Percentiles rank a stretch among this genome's conserved stretches.
phyloP scores from a whole-genome alignment of 805 yeast species.

The Ogataea trehalophila region DNA sequence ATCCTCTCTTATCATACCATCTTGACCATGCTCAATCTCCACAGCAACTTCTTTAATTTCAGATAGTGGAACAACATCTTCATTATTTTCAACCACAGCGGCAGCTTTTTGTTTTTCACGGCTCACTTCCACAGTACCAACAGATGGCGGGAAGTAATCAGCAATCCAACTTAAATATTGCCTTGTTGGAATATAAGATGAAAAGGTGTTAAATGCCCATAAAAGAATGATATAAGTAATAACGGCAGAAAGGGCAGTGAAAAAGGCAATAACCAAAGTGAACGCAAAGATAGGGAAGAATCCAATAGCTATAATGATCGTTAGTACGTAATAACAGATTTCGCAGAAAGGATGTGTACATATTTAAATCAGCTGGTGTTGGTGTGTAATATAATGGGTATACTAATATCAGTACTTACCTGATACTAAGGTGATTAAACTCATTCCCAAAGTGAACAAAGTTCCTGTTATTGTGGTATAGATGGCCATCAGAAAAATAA shows the following conservation, averaged over 20 bases:
- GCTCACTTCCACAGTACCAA: slow-evolving; percentile 24
- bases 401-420: slow-evolving; percentile 6
- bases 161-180: slow-evolving; percentile 22
- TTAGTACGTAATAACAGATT: neutral
- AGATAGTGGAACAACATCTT: neutral
- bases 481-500: slow-evolving; percentile 11
- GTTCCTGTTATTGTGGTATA: slow-evolving; percentile 12
- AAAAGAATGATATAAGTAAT: slow-evolving; percentile 7
- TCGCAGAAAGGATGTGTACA: too few species aligned
- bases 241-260: slow-evolving; percentile 9
- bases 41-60: neutral
- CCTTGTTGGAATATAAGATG: slow-evolving; percentile 15
- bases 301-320: slow-evolving; percentile 16
- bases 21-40: too few species aligned
- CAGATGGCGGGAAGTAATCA: slow-evolving; percentile 30
- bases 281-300: slow-evolving; percentile 22
- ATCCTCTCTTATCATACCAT: too few species aligned
- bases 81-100: neutral
- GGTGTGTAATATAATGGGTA: neutral
- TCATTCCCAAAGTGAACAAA: slow-evolving; percentile 15
- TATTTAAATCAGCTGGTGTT: too few species aligned
- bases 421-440: slow-evolving; percentile 9
- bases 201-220: slow-evolving; percentile 5
- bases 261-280: slow-evolving; percentile 12
- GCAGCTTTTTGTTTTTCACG: slow-evolving; percentile 1